phyloP scores from a whole-genome alignment of 768 basidiomycete species.

The Pisolithus marmoratus region DNA sequence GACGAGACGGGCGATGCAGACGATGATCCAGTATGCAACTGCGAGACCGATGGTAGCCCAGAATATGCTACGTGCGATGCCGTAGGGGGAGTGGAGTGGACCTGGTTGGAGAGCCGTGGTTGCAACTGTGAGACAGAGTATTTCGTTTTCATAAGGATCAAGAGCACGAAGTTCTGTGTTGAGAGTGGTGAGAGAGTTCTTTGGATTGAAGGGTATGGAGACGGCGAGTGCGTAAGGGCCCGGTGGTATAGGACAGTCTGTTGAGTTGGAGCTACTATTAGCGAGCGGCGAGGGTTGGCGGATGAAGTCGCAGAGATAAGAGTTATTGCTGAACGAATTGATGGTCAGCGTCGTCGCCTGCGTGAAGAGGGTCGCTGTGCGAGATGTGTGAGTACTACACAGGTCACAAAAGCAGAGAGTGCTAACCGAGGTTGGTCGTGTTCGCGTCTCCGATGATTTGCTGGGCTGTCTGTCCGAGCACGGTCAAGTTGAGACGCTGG shows the following conservation, averaged over 20 bases:
- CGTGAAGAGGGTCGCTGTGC: constrained; percentile 79
- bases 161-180: constrained; percentile 82
- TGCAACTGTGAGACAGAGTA: constrained; percentile 74
- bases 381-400: constrained; percentile 5
- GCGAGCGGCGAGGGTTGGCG: constrained; percentile 74
- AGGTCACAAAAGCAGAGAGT: background rate
- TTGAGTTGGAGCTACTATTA: constrained; percentile 29
- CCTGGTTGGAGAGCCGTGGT: constrained; percentile 71
- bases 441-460: constrained; percentile 57
- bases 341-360: constrained; percentile 78
- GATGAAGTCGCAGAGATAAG: constrained; percentile 74
- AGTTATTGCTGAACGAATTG: constrained; percentile 60
- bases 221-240: constrained; percentile 82
- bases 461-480: constrained; percentile 59
- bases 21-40: constrained; percentile 76
- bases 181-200: constrained; percentile 77
- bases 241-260: constrained; percentile 71
- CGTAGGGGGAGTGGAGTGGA: constrained; percentile 54
- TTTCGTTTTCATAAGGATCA: constrained; percentile 76
- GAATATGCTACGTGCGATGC: constrained; percentile 59
- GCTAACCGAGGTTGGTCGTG: constrained; percentile 59
- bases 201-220: constrained; percentile 56
- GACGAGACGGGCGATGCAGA: constrained; percentile 71
- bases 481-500: constrained; percentile 58
- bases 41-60: constrained; percentile 72